Conservation (phyloP, 768 basidiomycete species). For the Candolleomyces aberdarensis region DNA sequence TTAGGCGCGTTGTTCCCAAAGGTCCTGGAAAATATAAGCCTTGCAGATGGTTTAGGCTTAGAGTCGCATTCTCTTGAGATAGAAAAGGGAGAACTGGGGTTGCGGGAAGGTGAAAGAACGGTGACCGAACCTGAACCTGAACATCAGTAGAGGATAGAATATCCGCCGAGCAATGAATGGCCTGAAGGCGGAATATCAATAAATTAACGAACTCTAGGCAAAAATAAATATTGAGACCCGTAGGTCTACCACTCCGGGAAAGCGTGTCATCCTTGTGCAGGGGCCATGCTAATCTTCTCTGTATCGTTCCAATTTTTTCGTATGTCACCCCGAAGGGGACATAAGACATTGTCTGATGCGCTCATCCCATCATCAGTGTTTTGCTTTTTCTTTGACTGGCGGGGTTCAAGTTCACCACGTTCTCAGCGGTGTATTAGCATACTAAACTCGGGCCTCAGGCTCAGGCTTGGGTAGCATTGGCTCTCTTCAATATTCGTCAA, state of each 20-base stretch:
- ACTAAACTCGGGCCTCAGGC: background rate
- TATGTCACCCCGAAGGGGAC: constrained; percentile 93
- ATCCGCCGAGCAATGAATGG: too few species aligned
- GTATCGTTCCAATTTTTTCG: constrained; percentile 99
- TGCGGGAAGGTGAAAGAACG: too few species aligned
- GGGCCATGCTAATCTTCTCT: constrained; percentile 99
- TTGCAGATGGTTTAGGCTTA: too few species aligned
- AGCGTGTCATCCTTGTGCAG: constrained; percentile 99
- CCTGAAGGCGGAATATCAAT: too few species aligned
- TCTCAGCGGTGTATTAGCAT: too few species aligned
- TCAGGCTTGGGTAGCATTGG: background rate
- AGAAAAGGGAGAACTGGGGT: too few species aligned
- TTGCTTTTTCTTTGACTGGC: background rate
- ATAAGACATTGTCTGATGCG: constrained; percentile 13
- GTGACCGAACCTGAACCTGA: too few species aligned
- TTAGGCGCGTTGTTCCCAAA: background rate
- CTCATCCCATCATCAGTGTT: background rate
- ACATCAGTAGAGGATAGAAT: too few species aligned
- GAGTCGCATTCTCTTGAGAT: too few species aligned
- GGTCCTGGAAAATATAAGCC: too few species aligned
- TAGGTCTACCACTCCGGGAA: constrained; percentile 85
- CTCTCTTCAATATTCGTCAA: background rate
- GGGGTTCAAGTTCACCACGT: too few species aligned
- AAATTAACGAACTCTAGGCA: background rate
- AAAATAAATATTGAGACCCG: constrained; percentile 55